Conservation (phyloP, 1,284 basidiomycete species). For the Neonothopanus nambi region DNA sequence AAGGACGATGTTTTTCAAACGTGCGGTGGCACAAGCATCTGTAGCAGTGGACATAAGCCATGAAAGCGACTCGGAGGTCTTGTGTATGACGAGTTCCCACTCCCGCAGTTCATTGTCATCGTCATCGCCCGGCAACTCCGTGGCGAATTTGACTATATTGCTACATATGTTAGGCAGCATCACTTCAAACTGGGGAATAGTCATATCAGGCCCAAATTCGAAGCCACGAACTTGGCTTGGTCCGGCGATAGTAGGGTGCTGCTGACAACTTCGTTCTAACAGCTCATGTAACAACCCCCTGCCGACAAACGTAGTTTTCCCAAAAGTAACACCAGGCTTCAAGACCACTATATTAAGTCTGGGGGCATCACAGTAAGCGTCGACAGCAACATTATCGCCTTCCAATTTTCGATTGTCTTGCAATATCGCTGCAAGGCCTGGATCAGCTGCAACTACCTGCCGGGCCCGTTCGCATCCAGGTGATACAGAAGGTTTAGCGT, state of each 20-base stretch:
- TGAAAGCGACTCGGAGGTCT: slow-evolving; percentile 41
- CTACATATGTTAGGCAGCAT: slow-evolving; percentile 47
- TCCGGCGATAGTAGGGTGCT: slow-evolving; percentile 21
- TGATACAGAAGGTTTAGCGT: not conserved
- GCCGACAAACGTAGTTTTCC: slow-evolving; percentile 49
- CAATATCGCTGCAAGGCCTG: too few relatives aligned
- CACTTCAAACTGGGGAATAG: slow-evolving; percentile 35
- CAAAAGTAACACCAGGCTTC: slow-evolving; percentile 49
- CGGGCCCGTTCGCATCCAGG: not conserved
- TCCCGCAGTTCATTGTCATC: slow-evolving; percentile 29
- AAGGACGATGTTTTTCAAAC: slow-evolving; percentile 33
- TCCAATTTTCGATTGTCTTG: too few relatives aligned
- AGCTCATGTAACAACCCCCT: slow-evolving; percentile 61
- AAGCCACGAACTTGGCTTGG: slow-evolving; percentile 36
- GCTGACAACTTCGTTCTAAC: slow-evolving; percentile 19
- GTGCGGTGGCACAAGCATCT: slow-evolving; percentile 31
- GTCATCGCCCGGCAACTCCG: slow-evolving; percentile 37
- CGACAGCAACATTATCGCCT: too few relatives aligned
- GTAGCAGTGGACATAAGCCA: slow-evolving; percentile 39
- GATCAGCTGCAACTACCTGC: not conserved
- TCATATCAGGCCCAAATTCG: slow-evolving; percentile 40
- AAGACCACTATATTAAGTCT: too few relatives aligned
- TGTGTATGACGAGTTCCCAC: slow-evolving; percentile 40
- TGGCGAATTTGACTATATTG: slow-evolving; percentile 37
- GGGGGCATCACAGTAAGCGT: too few relatives aligned